A percentile compares a stretch with the other conserved stretches of the same genome.
phyloP scores from a whole-genome alignment of 305 asterid species.

The Nicotiana rustica region DNA sequence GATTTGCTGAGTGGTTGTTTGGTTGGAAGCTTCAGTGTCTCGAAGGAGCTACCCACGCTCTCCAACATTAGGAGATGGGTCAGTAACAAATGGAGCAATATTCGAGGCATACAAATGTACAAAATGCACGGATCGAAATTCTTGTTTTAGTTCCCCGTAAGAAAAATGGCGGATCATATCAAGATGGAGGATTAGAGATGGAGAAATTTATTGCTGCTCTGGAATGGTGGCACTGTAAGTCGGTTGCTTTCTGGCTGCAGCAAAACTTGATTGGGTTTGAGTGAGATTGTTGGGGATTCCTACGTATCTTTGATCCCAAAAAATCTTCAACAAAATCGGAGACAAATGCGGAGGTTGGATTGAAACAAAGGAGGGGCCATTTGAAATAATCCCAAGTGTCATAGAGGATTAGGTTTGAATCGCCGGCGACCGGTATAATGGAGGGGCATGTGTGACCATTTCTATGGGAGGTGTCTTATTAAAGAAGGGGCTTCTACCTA shows the following conservation, averaged over 20 bases:
- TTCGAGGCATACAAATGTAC: background rate
- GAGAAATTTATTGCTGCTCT: background rate
- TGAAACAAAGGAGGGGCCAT: background rate
- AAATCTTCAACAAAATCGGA: too few species aligned
- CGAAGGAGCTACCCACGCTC: background rate
- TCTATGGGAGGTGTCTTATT: too few species aligned
- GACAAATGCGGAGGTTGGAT: background rate
- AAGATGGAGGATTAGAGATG: background rate
- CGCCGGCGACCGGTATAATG: too few species aligned
- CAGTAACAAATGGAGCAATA: background rate
- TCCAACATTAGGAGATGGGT: background rate
- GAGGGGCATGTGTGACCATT: too few species aligned
- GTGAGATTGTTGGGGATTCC: conserved; percentile 5
- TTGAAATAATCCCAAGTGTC: background rate
- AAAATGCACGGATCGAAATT: background rate
- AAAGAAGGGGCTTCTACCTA: too few species aligned
- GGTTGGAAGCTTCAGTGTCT: background rate
- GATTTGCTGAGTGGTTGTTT: background rate
- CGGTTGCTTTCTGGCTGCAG: background rate
- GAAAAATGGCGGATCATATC: conserved; percentile 1
- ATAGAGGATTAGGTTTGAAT: background rate
- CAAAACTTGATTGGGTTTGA: conserved; percentile 9
- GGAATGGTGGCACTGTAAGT: background rate
- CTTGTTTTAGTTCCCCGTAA: background rate
- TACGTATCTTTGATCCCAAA: background rate